Evolutionary conservation across 345 rosid genomes (phyloP), one percentile per base, ranked within the genome.

Genomic region (Brassica cretica): DNA sequence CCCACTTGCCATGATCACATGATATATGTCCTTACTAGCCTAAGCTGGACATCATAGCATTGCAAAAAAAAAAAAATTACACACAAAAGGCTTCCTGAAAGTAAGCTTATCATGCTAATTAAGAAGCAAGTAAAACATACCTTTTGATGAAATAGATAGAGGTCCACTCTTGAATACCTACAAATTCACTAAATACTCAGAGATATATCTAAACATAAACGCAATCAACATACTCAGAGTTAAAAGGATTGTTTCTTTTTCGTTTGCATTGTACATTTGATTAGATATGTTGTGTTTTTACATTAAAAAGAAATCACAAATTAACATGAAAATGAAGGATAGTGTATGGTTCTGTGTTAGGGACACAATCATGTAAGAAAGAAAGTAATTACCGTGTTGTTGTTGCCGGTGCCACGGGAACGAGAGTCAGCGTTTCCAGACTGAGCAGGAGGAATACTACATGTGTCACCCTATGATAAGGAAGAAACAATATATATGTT

Each of bases 141-240:
- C 98, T 89, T 89, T 93, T 60, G 98, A 90, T 59, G 94, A 90
- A 80, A 90, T 72, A 78, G 87, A 93, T 41, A 93, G 83, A 2
- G 93, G 89, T 63, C 98, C 98, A 33, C 93, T 93, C 87, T 88
- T 93, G 83, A 93, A 88, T 71, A 93, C 85, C 98, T 92, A 88
- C 85, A 82, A 37, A 35, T 6, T 39, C 41, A 21, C 25, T 16
- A 49, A 49, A 63, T 75, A 77, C 4, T 69, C 70, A 46, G 53
- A 69, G 35, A 32, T 25, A 49, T 37, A 6, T 56, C 30, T 59
- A 14, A 60, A 14, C 39, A 6, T 19, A 61, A 19, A 49, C 55
- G 55, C 55, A 49, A 49, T 49, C 24, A 61, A 53, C 39, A 69
- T 21, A 76, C 33, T 41, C 29, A 27, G 41, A 11, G n/a, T 44